Evolutionary conservation across 208 protist genomes (phyloP).

Genomic region (Leishmania martiniquensis): DNA sequence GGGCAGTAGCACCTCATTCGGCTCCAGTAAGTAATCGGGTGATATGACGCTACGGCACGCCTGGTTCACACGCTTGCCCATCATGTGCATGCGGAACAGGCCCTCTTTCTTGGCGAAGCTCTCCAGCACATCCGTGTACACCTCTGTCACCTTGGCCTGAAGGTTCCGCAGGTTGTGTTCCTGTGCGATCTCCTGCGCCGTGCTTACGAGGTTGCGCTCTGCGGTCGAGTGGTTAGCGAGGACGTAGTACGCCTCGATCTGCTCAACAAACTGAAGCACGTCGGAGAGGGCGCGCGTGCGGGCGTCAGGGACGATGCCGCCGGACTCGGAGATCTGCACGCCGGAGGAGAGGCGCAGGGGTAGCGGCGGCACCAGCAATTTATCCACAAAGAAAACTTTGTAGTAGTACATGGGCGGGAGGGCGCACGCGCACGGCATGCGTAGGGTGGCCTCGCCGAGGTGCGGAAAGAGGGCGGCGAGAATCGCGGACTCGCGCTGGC

Average conservation of each 20-base stretch:
- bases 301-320: conserved; percentile 65
- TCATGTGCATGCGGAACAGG: conserved; percentile 99
- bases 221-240: conserved; percentile 67
- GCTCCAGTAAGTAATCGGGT: conserved; percentile 97
- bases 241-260: conserved; percentile 84
- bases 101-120: conserved; percentile 99
- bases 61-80: conserved; percentile 99
- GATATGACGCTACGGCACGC: conserved; percentile 99
- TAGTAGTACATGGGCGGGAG: conserved; percentile 65
- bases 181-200: conserved; percentile 65
- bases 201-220: conserved; percentile 46
- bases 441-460: conserved; percentile 76
- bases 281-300: conserved; percentile 71
- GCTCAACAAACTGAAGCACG: conserved; percentile 78
- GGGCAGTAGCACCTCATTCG: conserved; percentile 96
- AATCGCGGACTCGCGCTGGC: conserved; percentile 62
- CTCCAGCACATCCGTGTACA: conserved; percentile 74
- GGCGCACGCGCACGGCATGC: conserved; percentile 51
- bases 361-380: conserved; percentile 85
- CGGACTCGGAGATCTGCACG: conserved; percentile 68
- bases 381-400: conserved; percentile 88
- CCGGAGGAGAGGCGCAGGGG: conserved; percentile 83
- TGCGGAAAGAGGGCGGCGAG: conserved; percentile 78
- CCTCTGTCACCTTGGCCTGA: conserved; percentile 82
- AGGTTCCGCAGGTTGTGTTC: conserved; percentile 90